A percentile compares a stretch with the other conserved stretches of the same genome.
phyloP scores from a whole-genome alignment of 2,329 filamentous ascomycete species.

The Westerdykella sp. region DNA sequence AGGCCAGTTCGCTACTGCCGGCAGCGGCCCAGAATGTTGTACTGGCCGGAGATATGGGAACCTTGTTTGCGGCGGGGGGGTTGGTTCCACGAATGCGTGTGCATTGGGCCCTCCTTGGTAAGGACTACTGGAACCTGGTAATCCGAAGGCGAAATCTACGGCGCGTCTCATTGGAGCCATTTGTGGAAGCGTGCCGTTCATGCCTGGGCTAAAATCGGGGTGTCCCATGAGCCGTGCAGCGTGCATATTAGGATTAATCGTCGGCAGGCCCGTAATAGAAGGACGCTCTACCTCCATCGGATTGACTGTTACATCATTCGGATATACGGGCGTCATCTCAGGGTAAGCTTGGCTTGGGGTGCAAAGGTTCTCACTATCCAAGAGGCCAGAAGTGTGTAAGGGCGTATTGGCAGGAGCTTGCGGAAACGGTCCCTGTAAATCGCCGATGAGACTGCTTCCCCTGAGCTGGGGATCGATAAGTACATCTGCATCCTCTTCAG shows the following conservation, averaged over 20 bases:
- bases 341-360: too few species aligned
- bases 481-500: slow-evolving; percentile 6
- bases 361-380: too few species aligned
- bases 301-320: too few species aligned
- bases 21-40: slow-evolving; percentile 6
- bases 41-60: slow-evolving; percentile 3
- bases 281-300: too few species aligned
- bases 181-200: too few species aligned
- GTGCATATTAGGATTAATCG: too few species aligned
- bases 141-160: neutral
- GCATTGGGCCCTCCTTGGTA: neutral
- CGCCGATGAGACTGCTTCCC: neutral
- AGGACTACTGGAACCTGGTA: neutral
- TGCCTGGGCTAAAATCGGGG: too few species aligned
- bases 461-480: slow-evolving; percentile 5
- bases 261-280: too few species aligned
- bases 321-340: too few species aligned
- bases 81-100: slow-evolving; percentile 1
- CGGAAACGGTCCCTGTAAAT: slow-evolving; percentile 1
- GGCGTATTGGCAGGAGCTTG: neutral
- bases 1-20: slow-evolving; percentile 16
- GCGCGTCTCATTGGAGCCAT: too few species aligned
- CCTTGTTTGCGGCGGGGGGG: neutral
- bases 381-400: too few species aligned
- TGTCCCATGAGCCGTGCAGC: too few species aligned